Evolutionary conservation across 2,329 filamentous ascomycete genomes (phyloP).

Genomic region (Emmonsiellopsis sp.): DNA sequence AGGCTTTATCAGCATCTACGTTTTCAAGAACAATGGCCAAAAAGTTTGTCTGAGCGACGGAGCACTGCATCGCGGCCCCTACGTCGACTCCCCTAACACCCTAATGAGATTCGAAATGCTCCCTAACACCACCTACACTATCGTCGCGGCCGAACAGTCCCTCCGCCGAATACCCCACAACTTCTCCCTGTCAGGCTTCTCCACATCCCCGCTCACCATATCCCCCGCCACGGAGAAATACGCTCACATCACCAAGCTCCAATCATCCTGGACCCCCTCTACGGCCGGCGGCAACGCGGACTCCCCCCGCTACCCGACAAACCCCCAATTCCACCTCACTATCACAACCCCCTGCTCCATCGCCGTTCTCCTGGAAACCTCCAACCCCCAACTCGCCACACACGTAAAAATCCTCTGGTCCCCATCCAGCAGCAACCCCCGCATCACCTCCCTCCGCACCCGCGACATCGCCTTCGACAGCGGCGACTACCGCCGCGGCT

Average conservation of each 20-base stretch:
- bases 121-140: constrained; percentile 45
- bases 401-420: constrained; percentile 81
- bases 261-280: constrained; percentile 64
- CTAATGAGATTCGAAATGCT: constrained; percentile 63
- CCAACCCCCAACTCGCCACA: constrained; percentile 58
- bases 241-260: constrained; percentile 47
- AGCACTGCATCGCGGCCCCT: constrained; percentile 66
- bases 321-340: constrained; percentile 72
- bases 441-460: constrained; percentile 57
- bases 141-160: constrained; percentile 70
- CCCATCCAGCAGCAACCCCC: constrained; percentile 45
- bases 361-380: constrained; percentile 64
- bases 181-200: constrained; percentile 84
- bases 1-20: constrained; percentile 80
- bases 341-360: constrained; percentile 52
- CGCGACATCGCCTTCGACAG: constrained; percentile 75
- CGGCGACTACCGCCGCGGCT: constrained; percentile 78
- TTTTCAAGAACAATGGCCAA: constrained; percentile 63
- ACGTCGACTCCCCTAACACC: constrained; percentile 88
- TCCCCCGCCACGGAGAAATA: constrained; percentile 54
- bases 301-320: constrained; percentile 66
- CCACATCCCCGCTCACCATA: constrained; percentile 53
- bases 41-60: constrained; percentile 67
- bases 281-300: constrained; percentile 80
- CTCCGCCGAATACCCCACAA: constrained; percentile 64